Percentiles rank a stretch among this genome's conserved stretches.
phyloP scores from a whole-genome alignment of 352 stramenopile species.

The Elongisporangium undulatum region DNA sequence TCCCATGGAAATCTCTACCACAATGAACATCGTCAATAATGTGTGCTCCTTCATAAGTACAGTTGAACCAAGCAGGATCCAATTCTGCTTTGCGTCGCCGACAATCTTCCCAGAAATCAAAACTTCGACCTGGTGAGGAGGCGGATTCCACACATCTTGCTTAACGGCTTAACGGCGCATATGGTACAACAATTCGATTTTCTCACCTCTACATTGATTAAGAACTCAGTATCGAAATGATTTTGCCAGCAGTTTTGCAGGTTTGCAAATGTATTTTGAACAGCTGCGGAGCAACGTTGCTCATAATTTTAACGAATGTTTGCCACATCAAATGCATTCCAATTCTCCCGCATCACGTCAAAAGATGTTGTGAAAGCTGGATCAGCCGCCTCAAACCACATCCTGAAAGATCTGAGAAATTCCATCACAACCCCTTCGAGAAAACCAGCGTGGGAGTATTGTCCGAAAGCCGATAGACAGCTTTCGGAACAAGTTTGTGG shows the following conservation, averaged over 20 bases:
- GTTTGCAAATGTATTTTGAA: conserved; percentile 10
- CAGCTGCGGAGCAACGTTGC: conserved; percentile 6
- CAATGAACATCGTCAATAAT: conserved; percentile 13
- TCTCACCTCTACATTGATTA: conserved; percentile 9
- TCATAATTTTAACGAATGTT: conserved; percentile 8
- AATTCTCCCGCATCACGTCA: conserved; percentile 3
- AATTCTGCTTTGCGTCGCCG: conserved; percentile 2
- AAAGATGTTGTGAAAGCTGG: conserved; percentile 6
- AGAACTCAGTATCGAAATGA: conserved; percentile 9
- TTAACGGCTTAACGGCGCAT: conserved; percentile 5
- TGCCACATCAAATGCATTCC: conserved; percentile 8
- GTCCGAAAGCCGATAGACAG: conserved; percentile 1
- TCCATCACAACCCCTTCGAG: conserved; percentile 4
- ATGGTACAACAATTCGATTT: conserved; percentile 1
- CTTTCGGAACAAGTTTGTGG: conserved; percentile 4
- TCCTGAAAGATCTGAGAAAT: conserved; percentile 13
- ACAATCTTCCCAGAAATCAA: conserved; percentile 14
- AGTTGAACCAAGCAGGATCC: too few species aligned
- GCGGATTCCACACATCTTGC: conserved; percentile 20
- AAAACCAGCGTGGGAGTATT: neutral
- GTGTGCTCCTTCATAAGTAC: neutral
- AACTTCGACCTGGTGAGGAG: conserved; percentile 21
- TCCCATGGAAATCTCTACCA: conserved; percentile 33
- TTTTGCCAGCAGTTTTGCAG: conserved; percentile 8
- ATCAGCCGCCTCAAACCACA: conserved; percentile 11